Evolutionary conservation across 164 flowering plant genomes (phyloP).

Genomic region (Paratinospora sagittata): DNA sequence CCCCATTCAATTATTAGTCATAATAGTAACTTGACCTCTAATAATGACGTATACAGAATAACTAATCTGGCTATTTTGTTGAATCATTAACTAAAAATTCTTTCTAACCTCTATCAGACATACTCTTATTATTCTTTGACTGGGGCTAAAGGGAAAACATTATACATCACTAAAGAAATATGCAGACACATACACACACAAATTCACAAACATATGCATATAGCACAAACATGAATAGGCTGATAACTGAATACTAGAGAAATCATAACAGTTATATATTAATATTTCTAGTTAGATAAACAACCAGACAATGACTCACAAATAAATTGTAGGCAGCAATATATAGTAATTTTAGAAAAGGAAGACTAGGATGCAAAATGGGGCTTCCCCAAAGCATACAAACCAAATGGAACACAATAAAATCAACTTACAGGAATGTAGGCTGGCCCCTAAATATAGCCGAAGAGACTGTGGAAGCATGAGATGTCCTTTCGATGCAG

Average conservation of each 20-base stretch:
- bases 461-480: slow-evolving; percentile 75
- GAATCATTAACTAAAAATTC: neutral
- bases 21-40: neutral
- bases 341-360: neutral
- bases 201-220: neutral
- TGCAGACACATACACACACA: neutral
- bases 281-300: neutral
- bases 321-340: neutral
- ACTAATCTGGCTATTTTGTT: neutral
- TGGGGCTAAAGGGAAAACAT: neutral
- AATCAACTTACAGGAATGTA: slow-evolving; percentile 70
- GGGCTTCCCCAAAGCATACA: neutral
- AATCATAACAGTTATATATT: neutral
- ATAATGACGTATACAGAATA: neutral
- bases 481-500: slow-evolving; percentile 74
- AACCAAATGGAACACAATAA: neutral
- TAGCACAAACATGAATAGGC: neutral
- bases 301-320: neutral
- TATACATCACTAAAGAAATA: neutral
- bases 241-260: too few relatives aligned
- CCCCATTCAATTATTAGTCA: neutral
- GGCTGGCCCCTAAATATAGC: slow-evolving; percentile 47
- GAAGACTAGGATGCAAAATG: neutral
- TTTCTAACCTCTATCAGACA: neutral
- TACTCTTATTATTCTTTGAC: neutral